Percentiles rank a stretch among this genome's conserved stretches.
These are phyloP conservation scores for Diaporthe sp. DNA, from an alignment of 2,329 filamentous ascomycete species.

Conservation along the genomic window DNA sequence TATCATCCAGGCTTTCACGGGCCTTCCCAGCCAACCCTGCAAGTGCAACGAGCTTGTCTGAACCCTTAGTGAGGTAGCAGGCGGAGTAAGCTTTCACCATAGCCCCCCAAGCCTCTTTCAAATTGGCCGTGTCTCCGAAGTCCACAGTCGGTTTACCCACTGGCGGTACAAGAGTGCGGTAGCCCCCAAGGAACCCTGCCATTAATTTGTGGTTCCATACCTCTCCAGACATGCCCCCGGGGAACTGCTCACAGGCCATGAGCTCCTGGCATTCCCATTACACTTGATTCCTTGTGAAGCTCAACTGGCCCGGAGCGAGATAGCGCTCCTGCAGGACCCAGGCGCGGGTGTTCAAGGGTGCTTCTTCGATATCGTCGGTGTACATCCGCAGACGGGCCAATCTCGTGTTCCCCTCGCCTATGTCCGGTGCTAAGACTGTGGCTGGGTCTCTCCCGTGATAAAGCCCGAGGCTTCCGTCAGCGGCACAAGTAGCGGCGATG, in stretches of 20 bases:
- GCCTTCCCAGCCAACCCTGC: neutral
- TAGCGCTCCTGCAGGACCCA: constrained; percentile 41
- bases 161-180: neutral
- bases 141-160: neutral
- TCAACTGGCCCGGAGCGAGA: constrained; percentile 37
- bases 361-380: neutral
- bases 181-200: neutral
- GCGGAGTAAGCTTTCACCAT: neutral
- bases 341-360: constrained; percentile 31
- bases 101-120: neutral
- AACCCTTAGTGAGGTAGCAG: neutral
- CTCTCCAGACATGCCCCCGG: neutral
- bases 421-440: neutral
- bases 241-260: neutral
- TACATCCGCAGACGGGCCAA: neutral
- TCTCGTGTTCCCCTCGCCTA: neutral
- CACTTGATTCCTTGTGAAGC: constrained; percentile 35
- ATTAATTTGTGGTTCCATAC: neutral
- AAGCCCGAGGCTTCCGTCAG: neutral
- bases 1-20: neutral
- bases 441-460: neutral
- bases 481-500: neutral
- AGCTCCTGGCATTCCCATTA: constrained; percentile 36
- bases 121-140: neutral
- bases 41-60: neutral